phyloP scores from a whole-genome alignment of 768 basidiomycete species.

The Russula ochroleuca region DNA sequence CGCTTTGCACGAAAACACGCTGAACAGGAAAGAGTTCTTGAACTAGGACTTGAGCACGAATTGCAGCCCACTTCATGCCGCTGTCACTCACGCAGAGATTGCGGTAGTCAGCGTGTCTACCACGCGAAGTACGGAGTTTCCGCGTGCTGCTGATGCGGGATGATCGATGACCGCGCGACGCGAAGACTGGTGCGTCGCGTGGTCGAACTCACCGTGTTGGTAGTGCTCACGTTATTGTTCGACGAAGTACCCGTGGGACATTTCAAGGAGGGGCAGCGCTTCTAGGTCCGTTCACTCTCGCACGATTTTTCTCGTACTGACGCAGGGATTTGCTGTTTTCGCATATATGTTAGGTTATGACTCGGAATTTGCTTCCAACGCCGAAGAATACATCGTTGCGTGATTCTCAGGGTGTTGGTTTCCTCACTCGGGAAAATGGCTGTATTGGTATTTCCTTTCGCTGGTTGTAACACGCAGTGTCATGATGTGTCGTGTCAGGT shows the following conservation, averaged over 20 bases:
- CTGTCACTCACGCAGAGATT: background rate
- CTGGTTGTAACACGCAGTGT: background rate
- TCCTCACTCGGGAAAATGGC: background rate
- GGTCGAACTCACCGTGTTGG: slow-evolving; percentile 26
- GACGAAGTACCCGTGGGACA: slow-evolving; percentile 14
- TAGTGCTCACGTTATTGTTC: slow-evolving; percentile 21
- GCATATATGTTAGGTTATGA: slow-evolving; percentile 41
- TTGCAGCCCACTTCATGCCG: slow-evolving; percentile 33
- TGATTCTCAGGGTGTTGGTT: slow-evolving; percentile 27
- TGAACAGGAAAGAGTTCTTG: slow-evolving; percentile 44
- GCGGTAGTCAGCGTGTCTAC: slow-evolving; percentile 20
- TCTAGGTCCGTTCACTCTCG: slow-evolving; percentile 16
- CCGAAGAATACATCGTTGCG: slow-evolving; percentile 70
- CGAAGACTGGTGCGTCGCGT: slow-evolving; percentile 19
- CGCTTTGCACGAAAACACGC: slow-evolving; percentile 47
- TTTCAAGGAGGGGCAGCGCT: slow-evolving; percentile 25
- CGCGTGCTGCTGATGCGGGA: slow-evolving; percentile 24
- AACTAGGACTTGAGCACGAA: slow-evolving; percentile 65
- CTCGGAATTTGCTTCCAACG: slow-evolving; percentile 71
- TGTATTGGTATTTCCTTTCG: background rate
- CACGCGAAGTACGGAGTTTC: slow-evolving; percentile 27
- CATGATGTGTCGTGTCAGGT: background rate
- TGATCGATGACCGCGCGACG: slow-evolving; percentile 9
- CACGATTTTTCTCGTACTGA: background rate
- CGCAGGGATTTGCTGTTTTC: background rate